These are phyloP conservation scores for Bruguiera gymnorhiza DNA, from an alignment of 345 rosid species.

Conservation along the genomic window DNA sequence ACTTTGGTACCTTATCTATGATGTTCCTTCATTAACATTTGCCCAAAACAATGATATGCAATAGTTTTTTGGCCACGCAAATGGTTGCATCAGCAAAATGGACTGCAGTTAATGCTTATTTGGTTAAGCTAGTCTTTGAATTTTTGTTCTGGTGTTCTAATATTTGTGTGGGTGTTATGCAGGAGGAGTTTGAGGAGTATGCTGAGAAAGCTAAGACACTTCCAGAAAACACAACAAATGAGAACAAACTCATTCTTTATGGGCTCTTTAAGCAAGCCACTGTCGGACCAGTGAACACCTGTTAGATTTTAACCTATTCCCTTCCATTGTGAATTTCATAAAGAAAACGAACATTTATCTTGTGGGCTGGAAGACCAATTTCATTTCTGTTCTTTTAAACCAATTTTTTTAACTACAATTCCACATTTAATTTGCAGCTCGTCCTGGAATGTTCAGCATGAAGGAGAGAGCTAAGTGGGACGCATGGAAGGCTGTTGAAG, in stretches of 20 bases:
- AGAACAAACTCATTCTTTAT: constrained; percentile 68
- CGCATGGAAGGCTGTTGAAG: constrained; percentile 97
- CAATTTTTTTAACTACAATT: not conserved
- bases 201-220: constrained; percentile 67
- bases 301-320: constrained; percentile 31
- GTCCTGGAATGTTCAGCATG: constrained; percentile 84
- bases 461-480: constrained; percentile 96
- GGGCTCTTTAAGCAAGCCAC: constrained; percentile 85
- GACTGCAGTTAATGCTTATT: no score
- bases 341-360: not conserved
- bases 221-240: constrained; percentile 55
- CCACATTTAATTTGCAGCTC: constrained; percentile 36
- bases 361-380: not conserved
- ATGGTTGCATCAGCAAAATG: no score
- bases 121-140: no score
- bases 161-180: constrained; percentile 7
- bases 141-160: no score
- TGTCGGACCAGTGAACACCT: constrained; percentile 67
- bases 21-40: no score
- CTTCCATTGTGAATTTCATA: not conserved
- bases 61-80: no score
- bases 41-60: no score
- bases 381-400: not conserved
- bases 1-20: no score
- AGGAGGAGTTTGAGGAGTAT: constrained; percentile 74